Conservation (phyloP, 495 filamentous ascomycete genomes). For the Penicillium robsamsonii region DNA sequence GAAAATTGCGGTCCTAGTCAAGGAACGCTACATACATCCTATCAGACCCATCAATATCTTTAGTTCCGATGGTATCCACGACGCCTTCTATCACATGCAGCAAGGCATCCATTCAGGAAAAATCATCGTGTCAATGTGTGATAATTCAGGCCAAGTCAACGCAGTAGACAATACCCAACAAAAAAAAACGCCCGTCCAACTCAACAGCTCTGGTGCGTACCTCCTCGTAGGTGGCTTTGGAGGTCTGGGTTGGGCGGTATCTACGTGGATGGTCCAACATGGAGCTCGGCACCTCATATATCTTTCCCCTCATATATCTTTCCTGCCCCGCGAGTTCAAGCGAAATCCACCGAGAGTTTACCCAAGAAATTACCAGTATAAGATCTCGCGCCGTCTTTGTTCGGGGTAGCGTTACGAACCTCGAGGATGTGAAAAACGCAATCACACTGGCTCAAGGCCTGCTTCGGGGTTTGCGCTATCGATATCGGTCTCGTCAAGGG, state of each 20-base stretch:
- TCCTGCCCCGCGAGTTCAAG: constrained; percentile 21
- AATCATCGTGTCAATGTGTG: constrained; percentile 33
- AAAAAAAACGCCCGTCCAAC: neutral
- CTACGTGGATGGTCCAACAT: neutral
- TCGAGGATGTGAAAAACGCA: constrained; percentile 18
- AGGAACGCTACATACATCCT: constrained; percentile 31
- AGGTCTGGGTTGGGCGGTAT: constrained; percentile 18
- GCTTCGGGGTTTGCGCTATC: constrained; percentile 30
- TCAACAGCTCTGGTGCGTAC: constrained; percentile 20
- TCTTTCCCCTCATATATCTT: too few species aligned
- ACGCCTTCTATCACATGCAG: constrained; percentile 36
- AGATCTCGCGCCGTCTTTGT: constrained; percentile 27
- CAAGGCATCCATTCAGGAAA: constrained; percentile 46
- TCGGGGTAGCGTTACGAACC: constrained; percentile 18
- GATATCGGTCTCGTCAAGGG: constrained; percentile 34
- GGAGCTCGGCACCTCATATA: constrained; percentile 49
- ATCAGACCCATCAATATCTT: constrained; percentile 32
- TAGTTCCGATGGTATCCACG: constrained; percentile 12
- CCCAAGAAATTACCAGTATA: constrained; percentile 35
- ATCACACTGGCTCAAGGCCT: constrained; percentile 10
- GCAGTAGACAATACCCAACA: neutral
- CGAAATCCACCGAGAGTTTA: constrained; percentile 20
- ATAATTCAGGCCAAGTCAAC: neutral
- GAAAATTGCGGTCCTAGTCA: constrained; percentile 1
- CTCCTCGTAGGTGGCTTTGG: constrained; percentile 51